Evolutionary conservation across 352 stramenopile species (phyloP), one percentile per base, ranked within the genome.

Genomic region (Phytopythium oedochilum): DNA sequence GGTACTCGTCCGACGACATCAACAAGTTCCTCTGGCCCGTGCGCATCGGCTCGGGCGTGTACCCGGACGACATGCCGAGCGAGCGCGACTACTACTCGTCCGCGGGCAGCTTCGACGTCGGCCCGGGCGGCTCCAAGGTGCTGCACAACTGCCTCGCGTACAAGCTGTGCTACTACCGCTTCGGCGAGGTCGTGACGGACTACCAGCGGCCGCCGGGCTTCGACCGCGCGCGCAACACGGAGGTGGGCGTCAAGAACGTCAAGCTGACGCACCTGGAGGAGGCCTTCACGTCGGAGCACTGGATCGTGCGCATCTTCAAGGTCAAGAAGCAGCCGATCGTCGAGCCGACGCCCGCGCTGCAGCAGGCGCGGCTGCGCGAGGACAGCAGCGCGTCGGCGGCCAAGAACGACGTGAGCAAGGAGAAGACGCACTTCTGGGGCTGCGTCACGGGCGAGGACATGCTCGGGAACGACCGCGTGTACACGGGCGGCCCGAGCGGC

Each of bases 1-100:
- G 85, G 14, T 96, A 96, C 72, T 83, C 72, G 45, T 89, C 75
- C 40, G 88, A 96, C 60, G 88, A 97, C 66, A 92, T 98, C 57
- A 96, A 96, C 70, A 98, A 97, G 71, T 97, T 97, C 57, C 64
- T 96, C 17, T 96, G 88, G 85, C 90, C 89, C n/a, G 89, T 96
- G 46, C 83, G 91, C 51, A 97, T 97, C 59, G 91, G 85, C 47
- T 90, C 70, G 47, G 87, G 89, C 46, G 78, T 89, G 51, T 96
- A 73, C 65, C 80, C 66, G 48, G 78, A 80, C 64, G 94, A 86
- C 63, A 96, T 97, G 83, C 89, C 84, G 8, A 53, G 63, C 15
- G 89, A 97, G 63, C 70, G 71, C 52, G 90, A 97, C 57, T 97
- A 92, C 56, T 92, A 92, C 65, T 93, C 80, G 55, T 44, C 77